Base-by-base conservation (phyloP, 2,329 filamentous ascomycete genomes). In the Erysiphe neolycopersici region DNA sequence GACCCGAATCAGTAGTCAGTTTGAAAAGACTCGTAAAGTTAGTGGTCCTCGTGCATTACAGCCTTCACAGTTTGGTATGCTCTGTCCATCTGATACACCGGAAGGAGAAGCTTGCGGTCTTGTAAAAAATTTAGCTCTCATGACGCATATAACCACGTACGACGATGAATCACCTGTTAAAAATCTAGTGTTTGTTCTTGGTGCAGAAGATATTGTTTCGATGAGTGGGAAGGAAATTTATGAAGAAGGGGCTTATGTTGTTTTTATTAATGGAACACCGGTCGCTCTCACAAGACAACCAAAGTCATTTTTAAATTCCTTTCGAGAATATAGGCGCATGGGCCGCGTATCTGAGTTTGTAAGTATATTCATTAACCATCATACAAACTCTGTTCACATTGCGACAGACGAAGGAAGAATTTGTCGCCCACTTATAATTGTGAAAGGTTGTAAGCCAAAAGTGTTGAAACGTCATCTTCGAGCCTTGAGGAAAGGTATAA, bases 81-180 rank as follows among this genome's bases (percentile, higher is more conserved):
- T 98, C 44, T 98, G 89, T 57, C 80, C 85, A 0, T 91, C 89
- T 11, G 89, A 98, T 66, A 98, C 89, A 0, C 89, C 89, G 6
- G 89, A 98, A 76, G 89, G 89, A 62, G 89, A 98, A 64, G 85
- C 89, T 11, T 98, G 89, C 62, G 89, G 89, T 67, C 63, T 98
- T 45, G 85, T 98, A 52, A 98, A 98, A 67, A 98, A 98, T 56
- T 62, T 98, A 64, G 89, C 89, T 9, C 66, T 98, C 45, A 98
- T 98, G 89, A 98, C 91, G 43, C 91, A 98, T 56, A 95, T 98
- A 52, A 98, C 89, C 0, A 98, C 89, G 1, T 83, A 93, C 49
- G 83, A 92, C 45, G 84, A 94, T 45, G 89, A 95, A 57, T 82
- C 75, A 16, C 85, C 89, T 1, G 81, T 98, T 14, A 78, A 76